These are phyloP conservation scores for Paramecium tetraurelia DNA, from an alignment of 73 alveolate genomes.

Conservation along the genomic window DNA sequence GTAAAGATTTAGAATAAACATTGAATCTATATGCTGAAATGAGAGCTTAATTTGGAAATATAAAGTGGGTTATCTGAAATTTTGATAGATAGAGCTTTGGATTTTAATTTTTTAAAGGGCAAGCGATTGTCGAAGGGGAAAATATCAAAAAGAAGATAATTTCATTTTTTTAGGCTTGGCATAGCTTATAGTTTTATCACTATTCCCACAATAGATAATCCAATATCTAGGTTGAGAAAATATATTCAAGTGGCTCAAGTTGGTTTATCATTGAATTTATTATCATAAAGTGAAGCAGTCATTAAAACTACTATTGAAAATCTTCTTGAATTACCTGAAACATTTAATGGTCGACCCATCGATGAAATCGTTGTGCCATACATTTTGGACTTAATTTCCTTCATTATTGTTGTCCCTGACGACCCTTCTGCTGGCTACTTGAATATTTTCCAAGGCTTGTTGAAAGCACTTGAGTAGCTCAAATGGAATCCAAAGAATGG, in stretches of 20 bases:
- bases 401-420: conserved; percentile 47
- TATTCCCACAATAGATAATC: conserved; percentile 83
- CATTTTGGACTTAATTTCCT: conserved; percentile 22
- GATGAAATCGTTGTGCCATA: conserved; percentile 15
- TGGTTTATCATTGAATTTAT: conserved; percentile 21
- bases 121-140: conserved; percentile 82
- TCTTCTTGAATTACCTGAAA: conserved; percentile 49
- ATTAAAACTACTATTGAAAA: conserved; percentile 49
- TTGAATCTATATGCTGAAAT: conserved; percentile 90
- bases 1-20: conserved; percentile 89
- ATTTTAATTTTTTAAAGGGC: conserved; percentile 82
- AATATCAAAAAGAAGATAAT: conserved; percentile 79
- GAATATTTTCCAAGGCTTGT: conserved; percentile 19
- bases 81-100: conserved; percentile 74
- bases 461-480: background rate
- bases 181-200: conserved; percentile 94
- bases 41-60: conserved; percentile 87
- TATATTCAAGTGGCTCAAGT: conserved; percentile 17
- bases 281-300: conserved; percentile 47
- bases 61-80: conserved; percentile 82
- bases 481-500: conserved; percentile 59
- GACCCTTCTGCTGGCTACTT: conserved; percentile 54
- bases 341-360: background rate
- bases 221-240: conserved; percentile 5
- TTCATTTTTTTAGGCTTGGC: conserved; percentile 92